Evolutionary conservation across 164 flowering plant genomes (phyloP).

Genomic region (Kingdonia uniflora): DNA sequence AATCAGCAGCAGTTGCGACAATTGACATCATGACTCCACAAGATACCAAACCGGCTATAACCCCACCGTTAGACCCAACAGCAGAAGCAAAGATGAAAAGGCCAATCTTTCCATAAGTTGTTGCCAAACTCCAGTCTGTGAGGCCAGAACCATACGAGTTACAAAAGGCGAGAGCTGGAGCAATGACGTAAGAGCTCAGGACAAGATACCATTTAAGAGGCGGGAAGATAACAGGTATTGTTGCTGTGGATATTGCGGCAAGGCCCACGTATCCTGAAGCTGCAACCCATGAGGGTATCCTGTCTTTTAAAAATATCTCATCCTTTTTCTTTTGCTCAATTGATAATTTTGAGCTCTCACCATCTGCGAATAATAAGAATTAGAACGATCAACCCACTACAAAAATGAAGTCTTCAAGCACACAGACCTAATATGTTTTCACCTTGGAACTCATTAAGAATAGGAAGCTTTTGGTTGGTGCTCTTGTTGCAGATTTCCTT

Average conservation of each 20-base stretch:
- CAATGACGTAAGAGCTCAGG: slow-evolving; percentile 62
- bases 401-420: background rate
- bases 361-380: slow-evolving; percentile 25
- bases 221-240: slow-evolving; percentile 77
- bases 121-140: slow-evolving; percentile 85
- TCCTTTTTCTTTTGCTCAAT: slow-evolving; percentile 56
- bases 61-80: slow-evolving; percentile 81
- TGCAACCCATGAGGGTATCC: slow-evolving; percentile 79
- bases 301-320: slow-evolving; percentile 61
- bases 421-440: slow-evolving; percentile 2
- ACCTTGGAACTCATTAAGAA: slow-evolving; percentile 44
- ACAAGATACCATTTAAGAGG: slow-evolving; percentile 89
- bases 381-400: background rate
- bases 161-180: slow-evolving; percentile 97
- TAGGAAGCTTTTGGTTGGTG: slow-evolving; percentile 46
- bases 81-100: slow-evolving; percentile 75
- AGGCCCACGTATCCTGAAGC: slow-evolving; percentile 76
- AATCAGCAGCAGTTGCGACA: slow-evolving; percentile 95
- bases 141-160: slow-evolving; percentile 96
- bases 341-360: slow-evolving; percentile 36
- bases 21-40: slow-evolving; percentile 96
- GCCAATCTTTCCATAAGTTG: slow-evolving; percentile 90
- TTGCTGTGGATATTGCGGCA: slow-evolving; percentile 78
- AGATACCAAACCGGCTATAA: slow-evolving; percentile 83
- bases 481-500: slow-evolving; percentile 47